These are phyloP conservation scores for Harrya chromipes DNA, from an alignment of 768 basidiomycete species.

Conservation along the genomic window DNA sequence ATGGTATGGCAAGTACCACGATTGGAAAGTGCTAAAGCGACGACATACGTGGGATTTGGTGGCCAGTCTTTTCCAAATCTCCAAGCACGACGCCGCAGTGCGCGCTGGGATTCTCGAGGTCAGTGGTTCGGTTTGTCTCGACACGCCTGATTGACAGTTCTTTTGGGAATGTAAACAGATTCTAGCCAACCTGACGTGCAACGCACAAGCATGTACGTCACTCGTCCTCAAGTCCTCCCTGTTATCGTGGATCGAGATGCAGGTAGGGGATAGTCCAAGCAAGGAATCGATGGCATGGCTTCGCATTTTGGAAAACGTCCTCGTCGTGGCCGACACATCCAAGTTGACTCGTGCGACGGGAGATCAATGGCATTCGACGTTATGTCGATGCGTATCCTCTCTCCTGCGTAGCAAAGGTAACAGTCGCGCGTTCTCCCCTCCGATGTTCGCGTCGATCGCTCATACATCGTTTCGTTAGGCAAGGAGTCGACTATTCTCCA, in stretches of 20 bases:
- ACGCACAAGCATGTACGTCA: constrained; percentile 63
- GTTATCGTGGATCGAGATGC: constrained; percentile 82
- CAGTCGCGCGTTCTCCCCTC: too few relatives aligned
- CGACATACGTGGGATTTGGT: constrained; percentile 89
- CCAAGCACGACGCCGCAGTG: constrained; percentile 48
- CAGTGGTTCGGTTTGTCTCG: constrained; percentile 15
- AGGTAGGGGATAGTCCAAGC: constrained; percentile 34
- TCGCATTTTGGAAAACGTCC: too few relatives aligned
- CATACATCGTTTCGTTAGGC: too few relatives aligned
- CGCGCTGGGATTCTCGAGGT: constrained; percentile 69
- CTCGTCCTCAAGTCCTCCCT: constrained; percentile 73
- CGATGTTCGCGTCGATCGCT: too few relatives aligned
- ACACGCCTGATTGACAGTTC: too few relatives aligned
- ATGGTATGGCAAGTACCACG: too few relatives aligned
- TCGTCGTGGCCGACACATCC: too few relatives aligned
- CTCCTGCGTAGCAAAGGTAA: too few relatives aligned
- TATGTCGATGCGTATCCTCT: too few relatives aligned
- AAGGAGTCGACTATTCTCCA: too few relatives aligned
- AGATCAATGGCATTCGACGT: too few relatives aligned
- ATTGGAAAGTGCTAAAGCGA: constrained; percentile 79
- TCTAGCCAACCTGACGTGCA: constrained; percentile 70
- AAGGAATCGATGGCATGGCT: constrained; percentile 56
- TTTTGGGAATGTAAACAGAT: constrained; percentile 52
- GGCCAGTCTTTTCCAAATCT: constrained; percentile 76
- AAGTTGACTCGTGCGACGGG: too few relatives aligned